These are phyloP conservation scores for Rhodotorula babjevae DNA, from an alignment of 768 basidiomycete genomes.

Conservation along the genomic window DNA sequence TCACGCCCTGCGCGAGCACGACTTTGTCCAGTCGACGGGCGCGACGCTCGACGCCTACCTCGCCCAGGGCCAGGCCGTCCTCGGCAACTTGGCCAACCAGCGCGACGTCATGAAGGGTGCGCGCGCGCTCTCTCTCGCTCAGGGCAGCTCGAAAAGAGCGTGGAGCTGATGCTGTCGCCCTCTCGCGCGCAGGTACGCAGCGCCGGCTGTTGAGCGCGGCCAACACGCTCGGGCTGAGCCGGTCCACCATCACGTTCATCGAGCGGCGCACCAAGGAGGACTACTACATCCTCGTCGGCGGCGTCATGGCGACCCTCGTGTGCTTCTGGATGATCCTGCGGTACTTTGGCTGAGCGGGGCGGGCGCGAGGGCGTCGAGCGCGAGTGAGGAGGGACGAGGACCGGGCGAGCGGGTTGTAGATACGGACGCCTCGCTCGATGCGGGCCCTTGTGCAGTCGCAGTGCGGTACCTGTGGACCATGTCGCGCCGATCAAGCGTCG, in stretches of 20 bases:
- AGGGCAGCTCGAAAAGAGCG: too few species aligned
- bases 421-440: too few species aligned
- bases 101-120: slow-evolving; percentile 77
- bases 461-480: too few species aligned
- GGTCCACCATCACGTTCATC: slow-evolving; percentile 95
- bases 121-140: not conserved
- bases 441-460: too few species aligned
- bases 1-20: slow-evolving; percentile 79
- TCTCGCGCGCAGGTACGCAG: slow-evolving; percentile 58
- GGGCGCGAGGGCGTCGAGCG: too few species aligned
- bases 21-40: slow-evolving; percentile 79
- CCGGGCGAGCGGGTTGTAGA: too few species aligned
- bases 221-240: slow-evolving; percentile 86
- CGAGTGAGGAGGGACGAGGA: too few species aligned
- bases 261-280: slow-evolving; percentile 93
- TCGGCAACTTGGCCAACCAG: slow-evolving; percentile 90
- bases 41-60: slow-evolving; percentile 80
- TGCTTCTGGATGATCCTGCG: slow-evolving; percentile 91
- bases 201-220: slow-evolving; percentile 78
- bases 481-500: too few species aligned
- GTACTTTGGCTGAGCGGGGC: slow-evolving; percentile 60
- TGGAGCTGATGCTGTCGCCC: too few species aligned
- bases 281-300: slow-evolving; percentile 84
- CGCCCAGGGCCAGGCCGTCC: slow-evolving; percentile 81
- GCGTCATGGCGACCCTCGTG: slow-evolving; percentile 80